Conservation (phyloP, 129 eudicot genomes). For the Ambrosia artemisiifolia region DNA sequence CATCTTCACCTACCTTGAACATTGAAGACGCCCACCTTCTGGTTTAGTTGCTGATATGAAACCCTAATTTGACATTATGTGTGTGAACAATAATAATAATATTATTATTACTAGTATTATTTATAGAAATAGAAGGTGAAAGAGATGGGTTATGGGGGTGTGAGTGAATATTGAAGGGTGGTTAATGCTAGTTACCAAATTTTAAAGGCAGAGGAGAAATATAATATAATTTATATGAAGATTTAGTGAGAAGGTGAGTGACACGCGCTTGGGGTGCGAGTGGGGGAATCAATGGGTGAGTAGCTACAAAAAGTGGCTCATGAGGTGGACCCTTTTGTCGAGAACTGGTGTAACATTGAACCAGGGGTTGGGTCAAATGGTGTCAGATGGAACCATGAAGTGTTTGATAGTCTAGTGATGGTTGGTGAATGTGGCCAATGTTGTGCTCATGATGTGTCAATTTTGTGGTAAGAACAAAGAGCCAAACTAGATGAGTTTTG, state of each 20-base stretch:
- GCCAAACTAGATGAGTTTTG: too few relatives aligned
- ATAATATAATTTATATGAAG: too few relatives aligned
- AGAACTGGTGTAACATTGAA: neutral
- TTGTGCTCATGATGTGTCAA: constrained; percentile 9
- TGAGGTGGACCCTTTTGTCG: constrained; percentile 20
- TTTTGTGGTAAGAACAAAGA: neutral
- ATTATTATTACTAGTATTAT: too few relatives aligned
- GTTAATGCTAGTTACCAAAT: constrained; percentile 25
- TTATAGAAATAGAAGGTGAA: constrained; percentile 12
- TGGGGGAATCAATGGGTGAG: constrained; percentile 15
- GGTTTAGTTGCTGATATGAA: constrained; percentile 31
- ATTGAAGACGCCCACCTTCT: constrained; percentile 27
- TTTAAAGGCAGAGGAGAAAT: neutral
- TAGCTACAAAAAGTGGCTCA: constrained; percentile 33
- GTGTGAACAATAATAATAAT: neutral
- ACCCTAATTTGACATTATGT: constrained; percentile 42
- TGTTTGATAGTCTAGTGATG: constrained; percentile 8
- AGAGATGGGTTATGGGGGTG: constrained; percentile 19
- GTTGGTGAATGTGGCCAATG: constrained; percentile 19
- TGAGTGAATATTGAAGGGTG: constrained; percentile 29
- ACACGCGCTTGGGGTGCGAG: constrained; percentile 25
- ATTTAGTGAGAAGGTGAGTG: neutral
- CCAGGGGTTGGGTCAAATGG: constrained; percentile 11
- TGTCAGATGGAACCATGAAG: constrained; percentile 1
- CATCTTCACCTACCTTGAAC: constrained; percentile 26